Evolutionary conservation across 2,329 filamentous ascomycete species (phyloP).

Genomic region (Xylaria sp.): DNA sequence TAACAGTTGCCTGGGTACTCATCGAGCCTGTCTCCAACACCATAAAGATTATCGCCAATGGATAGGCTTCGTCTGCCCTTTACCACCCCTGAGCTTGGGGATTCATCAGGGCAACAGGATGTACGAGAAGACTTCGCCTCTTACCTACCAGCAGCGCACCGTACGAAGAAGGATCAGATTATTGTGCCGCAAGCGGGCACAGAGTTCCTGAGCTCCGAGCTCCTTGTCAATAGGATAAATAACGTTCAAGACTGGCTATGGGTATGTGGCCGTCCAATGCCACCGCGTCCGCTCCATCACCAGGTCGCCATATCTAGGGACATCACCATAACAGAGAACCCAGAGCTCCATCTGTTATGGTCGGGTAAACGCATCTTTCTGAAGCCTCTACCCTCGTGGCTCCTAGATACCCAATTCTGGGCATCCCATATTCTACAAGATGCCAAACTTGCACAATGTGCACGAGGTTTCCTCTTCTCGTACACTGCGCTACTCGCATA

Average conservation of each 20-base stretch:
- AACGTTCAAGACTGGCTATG: constrained; percentile 48
- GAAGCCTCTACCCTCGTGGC: constrained; percentile 56
- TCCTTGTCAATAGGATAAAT: constrained; percentile 50
- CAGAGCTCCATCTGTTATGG: constrained; percentile 56
- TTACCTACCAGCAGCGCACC: constrained; percentile 49
- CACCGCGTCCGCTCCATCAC: constrained; percentile 54
- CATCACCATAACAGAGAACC: constrained; percentile 52
- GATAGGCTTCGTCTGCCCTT: constrained; percentile 23
- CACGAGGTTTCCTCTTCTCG: constrained; percentile 54
- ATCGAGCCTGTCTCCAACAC: background rate
- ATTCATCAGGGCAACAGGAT: constrained; percentile 6
- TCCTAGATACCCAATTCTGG: constrained; percentile 55
- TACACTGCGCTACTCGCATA: constrained; percentile 54
- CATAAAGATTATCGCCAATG: constrained; percentile 10
- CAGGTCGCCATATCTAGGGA: constrained; percentile 51
- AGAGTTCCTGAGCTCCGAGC: constrained; percentile 47
- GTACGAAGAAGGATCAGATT: constrained; percentile 48
- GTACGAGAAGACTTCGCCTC: constrained; percentile 5
- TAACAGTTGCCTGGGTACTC: background rate
- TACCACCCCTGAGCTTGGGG: constrained; percentile 24
- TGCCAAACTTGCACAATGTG: constrained; percentile 47
- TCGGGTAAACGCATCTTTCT: constrained; percentile 52
- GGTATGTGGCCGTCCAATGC: constrained; percentile 51
- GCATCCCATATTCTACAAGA: constrained; percentile 40
- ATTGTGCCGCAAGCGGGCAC: constrained; percentile 39